These are phyloP conservation scores for Delonix regia DNA, from an alignment of 306 rosid genomes.

Conservation along the genomic window DNA sequence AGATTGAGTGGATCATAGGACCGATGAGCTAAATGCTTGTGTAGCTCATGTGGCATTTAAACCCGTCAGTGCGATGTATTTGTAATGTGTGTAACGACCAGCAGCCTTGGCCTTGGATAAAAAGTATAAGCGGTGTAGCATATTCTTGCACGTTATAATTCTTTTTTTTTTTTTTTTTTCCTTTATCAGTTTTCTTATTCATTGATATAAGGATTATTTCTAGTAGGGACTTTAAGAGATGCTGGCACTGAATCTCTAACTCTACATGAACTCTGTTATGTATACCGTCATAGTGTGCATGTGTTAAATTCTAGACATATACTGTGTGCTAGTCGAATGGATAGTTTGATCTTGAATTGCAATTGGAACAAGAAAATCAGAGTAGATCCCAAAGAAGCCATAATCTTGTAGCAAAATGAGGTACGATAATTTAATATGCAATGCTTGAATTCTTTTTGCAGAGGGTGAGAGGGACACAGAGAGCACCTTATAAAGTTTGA, in stretches of 20 bases:
- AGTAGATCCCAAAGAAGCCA: no score
- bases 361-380: not conserved
- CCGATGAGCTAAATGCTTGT: slow-evolving; percentile 30
- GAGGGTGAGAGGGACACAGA: no score
- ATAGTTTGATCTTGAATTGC: not conserved
- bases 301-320: not conserved
- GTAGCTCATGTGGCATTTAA: slow-evolving; percentile 24
- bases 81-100: slow-evolving; percentile 8
- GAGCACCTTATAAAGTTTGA: no score
- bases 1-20: slow-evolving; percentile 25
- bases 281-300: not conserved
- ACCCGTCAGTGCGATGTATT: slow-evolving; percentile 13
- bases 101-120: slow-evolving; percentile 26
- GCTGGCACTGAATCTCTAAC: not conserved
- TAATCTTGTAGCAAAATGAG: no score
- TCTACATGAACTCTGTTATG: not conserved
- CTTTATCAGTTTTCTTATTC: not conserved
- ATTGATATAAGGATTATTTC: not conserved
- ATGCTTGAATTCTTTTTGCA: no score
- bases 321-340: not conserved
- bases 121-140: not conserved
- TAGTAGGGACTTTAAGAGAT: not conserved
- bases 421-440: no score
- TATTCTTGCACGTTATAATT: not conserved
- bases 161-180: not conserved